Base-by-base conservation (phyloP, 495 filamentous ascomycete genomes). In the Trichoderma gamsii region DNA sequence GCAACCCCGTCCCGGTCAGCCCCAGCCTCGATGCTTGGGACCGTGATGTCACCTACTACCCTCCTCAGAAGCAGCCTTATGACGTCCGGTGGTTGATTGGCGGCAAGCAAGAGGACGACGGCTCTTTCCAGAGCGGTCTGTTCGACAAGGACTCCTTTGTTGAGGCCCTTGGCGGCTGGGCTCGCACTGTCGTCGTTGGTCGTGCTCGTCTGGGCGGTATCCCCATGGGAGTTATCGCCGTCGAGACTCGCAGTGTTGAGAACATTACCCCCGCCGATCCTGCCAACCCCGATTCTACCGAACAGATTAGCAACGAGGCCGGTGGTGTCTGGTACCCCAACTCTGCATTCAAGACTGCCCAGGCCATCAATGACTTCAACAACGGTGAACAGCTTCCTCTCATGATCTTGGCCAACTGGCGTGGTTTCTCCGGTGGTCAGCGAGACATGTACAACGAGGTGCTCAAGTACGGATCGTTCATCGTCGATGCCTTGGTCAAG, bases 361-460 rank as follows among this genome's bases (percentile, higher is more conserved):
- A 99, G 77, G 95, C 95, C 67, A 95, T 99, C 78, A 92, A 88
- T 70, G 95, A 99, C 85, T 99, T 99, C 87, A 99, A 97, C 88
- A 87, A 96, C 72, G 95, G 95, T 76, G 95, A 99, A 80, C 95
- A 98, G 83, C 86, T 99, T 70, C 95, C 95, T 59, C 83, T 99
- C 69, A 97, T 99, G 92, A 98, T 99, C 79, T 86, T 99, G 63
- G 95, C 95, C 78, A 99, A 99, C 85, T 99, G 95, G 95, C 86
- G 95, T 85, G 95, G 95, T 81, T 99, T 99, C 90, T 97, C 95
- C 67, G 95, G 95, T 83, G 95, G 95, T 65, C 95, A 99, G 81
- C 91, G 93, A 73, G 95, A 99, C 78, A 99, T 99, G 95, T 99
- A 97, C 87, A 97, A 97, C 81, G 95, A 99, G 79, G 96, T 99